A percentile compares a stretch with the other conserved stretches of the same genome.
Evolutionary conservation across 2,329 filamentous ascomycete genomes (phyloP).

Genomic region (Exserohilum rostratum): DNA sequence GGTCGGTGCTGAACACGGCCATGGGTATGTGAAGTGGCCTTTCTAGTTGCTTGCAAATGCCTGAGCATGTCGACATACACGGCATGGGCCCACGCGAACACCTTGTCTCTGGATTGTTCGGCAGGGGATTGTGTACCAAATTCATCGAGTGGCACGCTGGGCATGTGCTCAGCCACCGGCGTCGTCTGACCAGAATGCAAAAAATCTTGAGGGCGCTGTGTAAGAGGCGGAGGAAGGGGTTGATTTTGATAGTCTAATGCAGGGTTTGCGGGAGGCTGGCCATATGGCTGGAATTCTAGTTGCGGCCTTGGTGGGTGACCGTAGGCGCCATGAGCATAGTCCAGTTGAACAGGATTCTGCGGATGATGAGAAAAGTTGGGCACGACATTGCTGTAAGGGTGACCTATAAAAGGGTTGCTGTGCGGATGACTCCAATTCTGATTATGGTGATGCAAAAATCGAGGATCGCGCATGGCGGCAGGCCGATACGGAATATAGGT

Average conservation of each 20-base stretch:
- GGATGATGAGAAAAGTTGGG: conserved; percentile 35
- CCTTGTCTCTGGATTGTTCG: conserved; percentile 51
- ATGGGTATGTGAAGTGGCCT: conserved; percentile 48
- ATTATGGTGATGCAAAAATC: conserved; percentile 41
- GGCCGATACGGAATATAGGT: conserved; percentile 50
- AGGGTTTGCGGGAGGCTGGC: conserved; percentile 30
- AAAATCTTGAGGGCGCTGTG: conserved; percentile 35
- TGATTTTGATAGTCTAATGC: conserved; percentile 38
- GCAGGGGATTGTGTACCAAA: conserved; percentile 52
- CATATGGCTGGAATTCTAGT: conserved; percentile 35
- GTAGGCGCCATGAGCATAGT: conserved; percentile 33
- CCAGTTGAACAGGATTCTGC: conserved; percentile 33
- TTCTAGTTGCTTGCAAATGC: conserved; percentile 55
- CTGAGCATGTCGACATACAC: conserved; percentile 58
- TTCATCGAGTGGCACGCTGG: conserved; percentile 38
- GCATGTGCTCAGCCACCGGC: conserved; percentile 30
- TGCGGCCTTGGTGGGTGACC: conserved; percentile 28
- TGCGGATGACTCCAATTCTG: conserved; percentile 42
- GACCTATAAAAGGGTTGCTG: conserved; percentile 34
- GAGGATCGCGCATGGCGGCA: conserved; percentile 49
- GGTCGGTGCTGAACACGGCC: conserved; percentile 57
- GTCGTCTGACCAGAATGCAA: conserved; percentile 40
- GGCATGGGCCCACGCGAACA: conserved; percentile 55
- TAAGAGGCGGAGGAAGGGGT: conserved; percentile 22
- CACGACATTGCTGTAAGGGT: conserved; percentile 34